Base-by-base conservation (phyloP, 805 yeast genomes). In the Candida silvicultrix region DNA sequence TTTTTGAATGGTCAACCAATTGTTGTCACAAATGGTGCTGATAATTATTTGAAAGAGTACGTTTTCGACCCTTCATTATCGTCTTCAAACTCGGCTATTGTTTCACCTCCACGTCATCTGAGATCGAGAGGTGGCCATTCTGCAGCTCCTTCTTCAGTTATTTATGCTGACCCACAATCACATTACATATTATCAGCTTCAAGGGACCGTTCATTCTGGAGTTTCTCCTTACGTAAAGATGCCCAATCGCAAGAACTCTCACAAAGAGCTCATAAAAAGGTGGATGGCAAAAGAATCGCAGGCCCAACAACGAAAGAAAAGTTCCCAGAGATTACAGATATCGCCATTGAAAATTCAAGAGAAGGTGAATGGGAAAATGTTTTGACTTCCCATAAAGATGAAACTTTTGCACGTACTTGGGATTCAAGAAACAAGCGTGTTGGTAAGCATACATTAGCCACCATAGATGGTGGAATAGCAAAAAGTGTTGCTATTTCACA, bases 121-220 rank as follows among this genome's bases (percentile, higher is more conserved):
- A 80, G 99, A 63, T 85, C 95, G 1, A 78, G 99, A 61, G 98
- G 97, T 57, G 99, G 99, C n/a, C 99, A 94, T 63, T 80, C 96
- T 4, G 84, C 86, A 28, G 96, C 99, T 3, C 95, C 98, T 2
- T 73, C 84, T 0, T 61, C 78, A 5, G 79, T 94, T 37, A 69
- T 71, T 21, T 94, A 94, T 65, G 87, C 95, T 5, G 85, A 85
- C 55, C 81, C 80, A 42, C 80, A 80, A 41, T 81, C 96, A 2
- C 99, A 95, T 65, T 87, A 81, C 64, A 60, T 95, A 11, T 73
- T 87, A 45, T 87, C 96, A 44, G 95, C 95, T 2, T 87, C 97
- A 0, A 75, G 81, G 51, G 99, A 94, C 66, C 75, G 77, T 56
- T 75, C 95, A 2, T 74, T 95, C 55, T 94, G 98, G 98, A 76